Evolutionary conservation across 164 flowering plant species (phyloP), one percentile per base, ranked within the genome.

Genomic region (Liquidambar formosana): DNA sequence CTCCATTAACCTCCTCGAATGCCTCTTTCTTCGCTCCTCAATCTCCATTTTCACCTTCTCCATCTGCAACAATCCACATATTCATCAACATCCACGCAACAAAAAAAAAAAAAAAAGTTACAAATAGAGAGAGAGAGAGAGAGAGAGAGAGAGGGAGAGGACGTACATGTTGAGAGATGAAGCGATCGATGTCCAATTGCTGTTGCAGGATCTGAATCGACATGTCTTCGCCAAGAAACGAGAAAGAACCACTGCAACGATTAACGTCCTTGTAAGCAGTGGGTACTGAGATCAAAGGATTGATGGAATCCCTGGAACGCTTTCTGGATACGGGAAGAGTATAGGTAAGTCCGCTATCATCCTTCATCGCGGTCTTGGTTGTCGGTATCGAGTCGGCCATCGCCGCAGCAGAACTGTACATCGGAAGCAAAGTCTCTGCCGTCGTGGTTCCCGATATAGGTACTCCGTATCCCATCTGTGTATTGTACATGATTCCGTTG

Each of bases 141-240:
- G 1, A 22, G 15, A 21, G 0, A 22, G 19, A 19, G 25, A 16
- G 38, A 23, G 8, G 19, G 1, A 9, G 15, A 25, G 26, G 22
- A 66, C 79, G 65, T 86, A 92, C 97, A 64, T 90, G 96, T 26
- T 82, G 84, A 57, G 91, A 75, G 14, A 90, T 73, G 71, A 88
- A 70, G 9, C 76, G 82, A 57, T 90, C 91, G 70, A 84, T 76
- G 27, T 92, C 96, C 41, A 75, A 56, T 57, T 90, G 96, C 66
- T 88, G 91, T 22, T 83, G 87, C 46, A 83, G 85, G 71, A 89
- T 67, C 73, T 83, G 85, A 1, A 78, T 66, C 1, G 89, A 81
- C 19, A 88, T 15, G 67, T 88, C 95, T 27, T 89, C 85, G 25
- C 89, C 93, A 19, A 89, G 84, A 64, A 92, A 88, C 8, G 87